phyloP scores from a whole-genome alignment of 768 basidiomycete genomes.

The Trametes punicea region DNA sequence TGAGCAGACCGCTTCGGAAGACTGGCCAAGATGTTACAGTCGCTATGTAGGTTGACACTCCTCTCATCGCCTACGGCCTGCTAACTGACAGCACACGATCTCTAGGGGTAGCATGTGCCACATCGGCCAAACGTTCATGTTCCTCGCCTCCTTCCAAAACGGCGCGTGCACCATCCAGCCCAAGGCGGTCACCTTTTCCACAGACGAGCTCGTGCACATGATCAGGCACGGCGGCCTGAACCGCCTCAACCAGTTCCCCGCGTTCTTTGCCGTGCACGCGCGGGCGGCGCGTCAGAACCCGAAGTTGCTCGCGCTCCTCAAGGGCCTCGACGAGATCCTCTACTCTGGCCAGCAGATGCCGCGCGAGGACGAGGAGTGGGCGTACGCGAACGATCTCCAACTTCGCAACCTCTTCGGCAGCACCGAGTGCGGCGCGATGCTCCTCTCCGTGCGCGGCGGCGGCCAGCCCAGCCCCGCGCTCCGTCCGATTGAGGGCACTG shows the following conservation, averaged over 20 bases:
- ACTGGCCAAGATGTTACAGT: constrained; percentile 60
- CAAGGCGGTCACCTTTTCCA: constrained; percentile 53
- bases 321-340: constrained; percentile 54
- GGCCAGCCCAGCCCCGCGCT: constrained; percentile 18
- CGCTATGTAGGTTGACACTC: constrained; percentile 52
- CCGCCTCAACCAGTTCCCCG: constrained; percentile 65
- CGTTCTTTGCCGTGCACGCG: constrained; percentile 61
- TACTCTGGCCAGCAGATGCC: constrained; percentile 60
- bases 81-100: constrained; percentile 30
- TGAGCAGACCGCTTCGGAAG: constrained; percentile 45
- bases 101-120: constrained; percentile 75
- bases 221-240: constrained; percentile 59
- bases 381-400: constrained; percentile 50
- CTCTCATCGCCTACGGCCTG: not conserved
- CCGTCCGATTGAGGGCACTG: constrained; percentile 24
- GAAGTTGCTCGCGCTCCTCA: constrained; percentile 54
- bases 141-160: constrained; percentile 64
- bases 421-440: constrained; percentile 70
- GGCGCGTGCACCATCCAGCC: constrained; percentile 68
- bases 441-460: constrained; percentile 50
- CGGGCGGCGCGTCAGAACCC: constrained; percentile 52
- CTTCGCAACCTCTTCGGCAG: constrained; percentile 68
- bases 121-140: constrained; percentile 70
- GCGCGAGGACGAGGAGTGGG: constrained; percentile 67
- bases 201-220: constrained; percentile 68